Evolutionary conservation across 441 rosid species (phyloP).

Genomic region (Cnidoscolus chayamansa): DNA sequence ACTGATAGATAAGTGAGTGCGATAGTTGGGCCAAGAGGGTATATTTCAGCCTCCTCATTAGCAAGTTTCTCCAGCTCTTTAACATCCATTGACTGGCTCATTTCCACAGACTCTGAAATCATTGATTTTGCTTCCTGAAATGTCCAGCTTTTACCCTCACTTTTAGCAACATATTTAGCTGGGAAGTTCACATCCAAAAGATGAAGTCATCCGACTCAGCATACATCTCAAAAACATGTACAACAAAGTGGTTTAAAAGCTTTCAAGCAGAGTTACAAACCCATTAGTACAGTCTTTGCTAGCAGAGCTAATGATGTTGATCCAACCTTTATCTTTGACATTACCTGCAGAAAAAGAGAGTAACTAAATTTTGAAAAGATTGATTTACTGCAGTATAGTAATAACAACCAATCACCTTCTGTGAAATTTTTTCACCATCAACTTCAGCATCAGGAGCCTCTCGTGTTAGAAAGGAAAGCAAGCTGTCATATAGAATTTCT

Average conservation of each 20-base stretch:
- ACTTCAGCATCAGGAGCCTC: conserved; percentile 50
- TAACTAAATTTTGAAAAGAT: conserved; percentile 23
- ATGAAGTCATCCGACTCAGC: neutral
- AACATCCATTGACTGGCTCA: conserved; percentile 67
- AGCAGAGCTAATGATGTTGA: conserved; percentile 80
- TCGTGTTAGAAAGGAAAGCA: conserved; percentile 70
- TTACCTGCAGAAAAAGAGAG: conserved; percentile 44
- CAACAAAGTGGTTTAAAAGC: conserved; percentile 14
- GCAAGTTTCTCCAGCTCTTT: conserved; percentile 62
- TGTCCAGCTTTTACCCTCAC: conserved; percentile 84
- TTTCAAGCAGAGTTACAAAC: conserved; percentile 43
- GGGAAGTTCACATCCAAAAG: conserved; percentile 31
- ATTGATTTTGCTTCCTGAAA: conserved; percentile 68
- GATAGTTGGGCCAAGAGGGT: conserved; percentile 86
- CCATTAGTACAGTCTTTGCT: conserved; percentile 79
- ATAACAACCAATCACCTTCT: conserved; percentile 47
- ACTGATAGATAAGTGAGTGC: conserved; percentile 85
- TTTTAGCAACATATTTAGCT: conserved; percentile 93
- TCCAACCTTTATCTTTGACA: conserved; percentile 77
- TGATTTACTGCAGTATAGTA: conserved; percentile 16
- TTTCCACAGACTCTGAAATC: conserved; percentile 71
- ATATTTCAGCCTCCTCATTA: conserved; percentile 81
- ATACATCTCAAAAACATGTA: conserved; percentile 10
- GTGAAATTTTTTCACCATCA: conserved; percentile 44
- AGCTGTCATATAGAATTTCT: conserved; percentile 78